Percentiles rank a stretch among this genome's conserved stretches.
Evolutionary conservation across 225 moss, liverwort and hornwort genomes (phyloP).

Genomic region (Asterella californica): DNA sequence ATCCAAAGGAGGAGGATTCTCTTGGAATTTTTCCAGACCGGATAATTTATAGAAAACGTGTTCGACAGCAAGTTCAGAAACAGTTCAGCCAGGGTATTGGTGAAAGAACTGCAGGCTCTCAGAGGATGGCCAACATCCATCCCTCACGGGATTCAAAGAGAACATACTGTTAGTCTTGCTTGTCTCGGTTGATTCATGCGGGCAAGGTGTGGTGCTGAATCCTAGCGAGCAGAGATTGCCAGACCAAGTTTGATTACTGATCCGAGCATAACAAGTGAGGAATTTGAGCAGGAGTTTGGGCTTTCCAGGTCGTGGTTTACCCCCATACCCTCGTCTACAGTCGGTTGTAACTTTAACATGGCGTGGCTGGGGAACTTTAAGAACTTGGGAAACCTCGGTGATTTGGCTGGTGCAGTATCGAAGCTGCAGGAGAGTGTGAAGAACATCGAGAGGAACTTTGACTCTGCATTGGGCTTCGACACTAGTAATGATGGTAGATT

Average conservation of each 20-base stretch:
- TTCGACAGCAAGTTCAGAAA: not conserved
- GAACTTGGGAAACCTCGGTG: conserved; percentile 63
- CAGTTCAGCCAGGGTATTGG: not conserved
- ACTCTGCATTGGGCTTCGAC: conserved; percentile 82
- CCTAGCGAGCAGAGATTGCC: not conserved
- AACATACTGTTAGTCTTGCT: not conserved
- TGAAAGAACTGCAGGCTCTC: not conserved
- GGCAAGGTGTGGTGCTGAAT: not conserved
- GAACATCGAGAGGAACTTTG: conserved; percentile 98
- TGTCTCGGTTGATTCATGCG: not conserved
- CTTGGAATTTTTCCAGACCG: not conserved
- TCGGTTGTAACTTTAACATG: conserved; percentile 37
- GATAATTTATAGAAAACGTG: not conserved
- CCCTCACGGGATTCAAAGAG: not conserved
- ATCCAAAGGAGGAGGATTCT: not conserved
- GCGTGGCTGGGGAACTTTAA: conserved; percentile 83
- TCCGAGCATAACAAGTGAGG: not conserved
- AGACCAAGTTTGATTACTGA: not conserved
- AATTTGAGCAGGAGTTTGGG: not conserved
- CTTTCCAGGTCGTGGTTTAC: not conserved
- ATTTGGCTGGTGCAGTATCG: conserved; percentile 92
- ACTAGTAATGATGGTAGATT: conserved; percentile 62
- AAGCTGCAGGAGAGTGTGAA: conserved; percentile 97
- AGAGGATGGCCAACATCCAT: not conserved
- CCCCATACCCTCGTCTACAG: not conserved